Percentiles rank a stretch among this genome's conserved stretches.
Evolutionary conservation across 2,329 filamentous ascomycete genomes (phyloP).

Genomic region (Emergomyces africanus): DNA sequence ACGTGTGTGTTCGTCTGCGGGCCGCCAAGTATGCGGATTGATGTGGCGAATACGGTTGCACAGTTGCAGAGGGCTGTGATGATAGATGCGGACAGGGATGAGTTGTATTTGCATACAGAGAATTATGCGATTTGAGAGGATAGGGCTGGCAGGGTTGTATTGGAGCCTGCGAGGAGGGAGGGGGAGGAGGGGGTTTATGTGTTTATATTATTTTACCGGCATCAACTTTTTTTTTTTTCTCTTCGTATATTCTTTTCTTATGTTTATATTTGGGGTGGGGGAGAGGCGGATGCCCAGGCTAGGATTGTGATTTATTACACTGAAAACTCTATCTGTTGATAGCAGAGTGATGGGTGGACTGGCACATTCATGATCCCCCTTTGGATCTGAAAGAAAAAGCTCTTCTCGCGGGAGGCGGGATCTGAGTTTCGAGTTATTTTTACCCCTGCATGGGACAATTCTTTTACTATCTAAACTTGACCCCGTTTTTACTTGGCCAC

Average conservation of each 20-base stretch:
- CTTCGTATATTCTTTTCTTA: background rate
- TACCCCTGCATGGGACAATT: background rate
- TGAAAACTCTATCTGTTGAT: background rate
- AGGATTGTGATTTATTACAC: background rate
- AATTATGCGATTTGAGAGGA: conserved; percentile 65
- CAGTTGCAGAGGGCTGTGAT: conserved; percentile 71
- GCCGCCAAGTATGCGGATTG: conserved; percentile 72
- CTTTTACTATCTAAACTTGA: background rate
- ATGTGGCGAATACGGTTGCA: conserved; percentile 77
- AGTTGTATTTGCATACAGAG: conserved; percentile 89
- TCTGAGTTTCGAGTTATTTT: background rate
- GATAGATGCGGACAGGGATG: conserved; percentile 64
- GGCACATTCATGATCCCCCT: background rate
- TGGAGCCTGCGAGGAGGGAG: background rate
- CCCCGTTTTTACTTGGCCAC: background rate
- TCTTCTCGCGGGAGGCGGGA: background rate
- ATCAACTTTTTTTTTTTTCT: background rate
- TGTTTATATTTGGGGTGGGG: background rate
- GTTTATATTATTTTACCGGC: background rate
- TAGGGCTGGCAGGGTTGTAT: background rate
- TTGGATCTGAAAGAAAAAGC: background rate
- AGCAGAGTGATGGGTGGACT: background rate
- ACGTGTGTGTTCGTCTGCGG: conserved; percentile 92
- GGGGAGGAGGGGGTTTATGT: background rate
- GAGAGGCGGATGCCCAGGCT: background rate